A percentile compares a stretch with the other conserved stretches of the same genome.
These are phyloP conservation scores for Cercospora sp. DNA, from an alignment of 2,329 filamentous ascomycete genomes.

Conservation along the genomic window DNA sequence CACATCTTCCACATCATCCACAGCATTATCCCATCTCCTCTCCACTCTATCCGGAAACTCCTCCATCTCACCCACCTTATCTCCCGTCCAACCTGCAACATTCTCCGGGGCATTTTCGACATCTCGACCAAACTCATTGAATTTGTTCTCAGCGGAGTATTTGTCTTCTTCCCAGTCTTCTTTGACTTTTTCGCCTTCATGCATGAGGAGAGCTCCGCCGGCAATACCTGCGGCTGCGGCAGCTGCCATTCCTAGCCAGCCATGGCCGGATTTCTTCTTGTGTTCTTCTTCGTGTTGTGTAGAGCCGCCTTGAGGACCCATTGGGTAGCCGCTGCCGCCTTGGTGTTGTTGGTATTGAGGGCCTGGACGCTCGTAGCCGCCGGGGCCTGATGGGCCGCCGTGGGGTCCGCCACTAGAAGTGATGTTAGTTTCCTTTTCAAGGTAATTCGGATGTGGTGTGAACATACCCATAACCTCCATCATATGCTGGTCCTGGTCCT, in stretches of 20 bases:
- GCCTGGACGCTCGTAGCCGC: slow-evolving; percentile 22
- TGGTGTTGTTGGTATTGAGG: slow-evolving; percentile 11
- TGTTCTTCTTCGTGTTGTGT: slow-evolving; percentile 27
- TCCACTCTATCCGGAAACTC: slow-evolving; percentile 40
- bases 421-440: background rate
- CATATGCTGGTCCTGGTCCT: slow-evolving; percentile 17
- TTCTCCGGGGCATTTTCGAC: slow-evolving; percentile 47
- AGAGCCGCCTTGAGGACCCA: slow-evolving; percentile 22
- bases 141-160: slow-evolving; percentile 14
- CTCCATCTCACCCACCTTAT: slow-evolving; percentile 45
- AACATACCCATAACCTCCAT: slow-evolving; percentile 24
- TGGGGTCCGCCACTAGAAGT: slow-evolving; percentile 27
- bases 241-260: slow-evolving; percentile 41
- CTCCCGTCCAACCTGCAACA: slow-evolving; percentile 47
- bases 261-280: slow-evolving; percentile 35
- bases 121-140: slow-evolving; percentile 28
- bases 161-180: slow-evolving; percentile 29
- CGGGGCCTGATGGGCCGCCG: slow-evolving; percentile 21
- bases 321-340: slow-evolving; percentile 18
- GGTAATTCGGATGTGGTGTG: background rate
- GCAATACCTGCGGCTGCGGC: slow-evolving; percentile 46
- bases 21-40: slow-evolving; percentile 38
- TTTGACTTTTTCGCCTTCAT: slow-evolving; percentile 47
- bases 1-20: slow-evolving; percentile 46
- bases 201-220: slow-evolving; percentile 48